phyloP scores from a whole-genome alignment of 176 grass and related monocot species.

The Hyparrhenia diplandra region DNA sequence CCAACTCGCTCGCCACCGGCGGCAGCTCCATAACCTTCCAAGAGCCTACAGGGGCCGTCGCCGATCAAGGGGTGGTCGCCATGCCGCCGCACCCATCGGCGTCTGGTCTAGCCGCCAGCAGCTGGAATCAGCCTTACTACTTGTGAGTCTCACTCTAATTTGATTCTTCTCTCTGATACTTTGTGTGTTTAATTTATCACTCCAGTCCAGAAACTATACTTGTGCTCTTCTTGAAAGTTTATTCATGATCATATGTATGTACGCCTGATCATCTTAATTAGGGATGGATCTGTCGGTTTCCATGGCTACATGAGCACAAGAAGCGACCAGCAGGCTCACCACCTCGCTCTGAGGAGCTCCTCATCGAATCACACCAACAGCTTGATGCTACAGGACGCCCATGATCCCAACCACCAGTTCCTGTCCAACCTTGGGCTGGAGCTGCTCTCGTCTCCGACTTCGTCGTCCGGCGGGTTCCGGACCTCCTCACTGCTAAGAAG shows the following conservation, averaged over 20 bases:
- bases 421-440: slow-evolving; percentile 42
- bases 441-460: slow-evolving; percentile 44
- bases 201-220: not conserved
- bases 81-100: not conserved
- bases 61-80: slow-evolving; percentile 1
- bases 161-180: not conserved
- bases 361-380: not conserved
- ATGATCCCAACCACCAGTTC: slow-evolving; percentile 39
- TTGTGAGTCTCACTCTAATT: slow-evolving; percentile 35
- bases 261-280: not conserved
- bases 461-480: slow-evolving; percentile 18
- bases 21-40: slow-evolving; percentile 54
- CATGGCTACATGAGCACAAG: slow-evolving; percentile 32
- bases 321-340: slow-evolving; percentile 8
- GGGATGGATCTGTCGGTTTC: slow-evolving; percentile 16
- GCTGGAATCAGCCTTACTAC: slow-evolving; percentile 66
- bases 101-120: not conserved
- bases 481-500: slow-evolving; percentile 42
- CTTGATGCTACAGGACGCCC: slow-evolving; percentile 13
- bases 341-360: not conserved
- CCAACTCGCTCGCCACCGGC: slow-evolving; percentile 33
- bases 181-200: not conserved
- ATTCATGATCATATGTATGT: slow-evolving; percentile 1
- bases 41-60: slow-evolving; percentile 20
- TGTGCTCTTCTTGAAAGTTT: not conserved